Evolutionary conservation across 768 basidiomycete species (phyloP), one percentile per base, ranked within the genome.

Genomic region (Lyophyllum atratum): DNA sequence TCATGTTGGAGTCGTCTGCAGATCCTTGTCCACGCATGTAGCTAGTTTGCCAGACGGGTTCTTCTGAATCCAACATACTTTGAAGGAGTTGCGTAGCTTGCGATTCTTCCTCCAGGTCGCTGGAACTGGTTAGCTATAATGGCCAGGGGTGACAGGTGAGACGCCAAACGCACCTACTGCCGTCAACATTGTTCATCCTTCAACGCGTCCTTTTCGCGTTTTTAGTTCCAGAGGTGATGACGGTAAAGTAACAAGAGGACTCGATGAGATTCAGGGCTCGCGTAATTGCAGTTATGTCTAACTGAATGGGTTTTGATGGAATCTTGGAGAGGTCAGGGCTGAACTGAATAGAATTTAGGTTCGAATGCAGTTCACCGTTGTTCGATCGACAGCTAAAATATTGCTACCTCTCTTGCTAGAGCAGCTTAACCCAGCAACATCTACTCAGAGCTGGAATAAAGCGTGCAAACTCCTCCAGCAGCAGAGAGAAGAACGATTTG

Each of bases 31-130:
- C 51, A 52, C 31, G 68, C 52, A 52, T 44, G 44, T 66, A 60
- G 45, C 52, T 59, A 9, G 57, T 37, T 28, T 61, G 66, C 31
- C 56, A 60, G 53, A 48, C 64, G 1, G 62, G 58, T 29, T 57
- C 54, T 19, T 55, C 72, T 22, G 65, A 55, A 22, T 71, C 70
- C 21, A 85, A 62, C 7, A 82, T 74, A 55, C 80, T 74, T 49
- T 78, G 69, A 49, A 87, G 66, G 39, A 86, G 64, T 54, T 85
- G 80, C 19, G 81, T 81, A 5, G 84, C 75, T 59, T 86, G 85
- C n/a, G 83, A 81, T 59, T 77, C 76, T 22, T 68, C 59, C 34
- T 63, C 72, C 24, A 68, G 55, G 64, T 79, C 79, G 66, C 82
- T 85, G 56, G 10, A 53, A 47, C 55, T 26, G 42, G 44, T 55